phyloP scores from a whole-genome alignment of 2,329 filamentous ascomycete genomes.

The Paecilomyces sp. region DNA sequence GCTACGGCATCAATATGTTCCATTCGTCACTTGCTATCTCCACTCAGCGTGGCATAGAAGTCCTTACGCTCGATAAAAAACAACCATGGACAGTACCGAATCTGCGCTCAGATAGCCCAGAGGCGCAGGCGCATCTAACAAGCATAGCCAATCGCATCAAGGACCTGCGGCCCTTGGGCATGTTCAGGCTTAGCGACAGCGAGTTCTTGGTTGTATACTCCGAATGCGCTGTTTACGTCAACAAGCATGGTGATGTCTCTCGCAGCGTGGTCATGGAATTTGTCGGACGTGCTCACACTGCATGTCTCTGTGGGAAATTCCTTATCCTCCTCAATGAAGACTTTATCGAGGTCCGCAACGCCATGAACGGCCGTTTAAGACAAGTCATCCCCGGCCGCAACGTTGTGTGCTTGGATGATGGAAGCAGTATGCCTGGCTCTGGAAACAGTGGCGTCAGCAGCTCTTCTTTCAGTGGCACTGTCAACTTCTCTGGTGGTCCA shows the following conservation, averaged over 20 bases:
- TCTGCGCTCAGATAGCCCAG: conserved; percentile 56
- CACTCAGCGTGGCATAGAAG: conserved; percentile 87
- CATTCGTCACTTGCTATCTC: conserved; percentile 88
- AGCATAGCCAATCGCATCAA: conserved; percentile 80
- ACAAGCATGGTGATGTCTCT: conserved; percentile 94
- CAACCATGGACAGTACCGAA: conserved; percentile 91
- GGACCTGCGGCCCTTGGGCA: conserved; percentile 79
- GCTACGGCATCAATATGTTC: conserved; percentile 92
- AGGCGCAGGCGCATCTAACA: conserved; percentile 55
- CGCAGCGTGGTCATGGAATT: conserved; percentile 97
- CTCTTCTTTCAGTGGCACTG: conserved; percentile 12
- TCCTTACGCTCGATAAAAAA: conserved; percentile 95
- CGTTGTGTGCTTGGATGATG: conserved; percentile 84
- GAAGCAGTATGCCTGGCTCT: conserved; percentile 35
- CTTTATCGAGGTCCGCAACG: conserved; percentile 95
- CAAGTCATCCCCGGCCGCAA: conserved; percentile 92
- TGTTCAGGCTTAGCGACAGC: conserved; percentile 89
- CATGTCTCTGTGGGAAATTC: conserved; percentile 86
- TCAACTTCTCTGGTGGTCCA: conserved; percentile 21
- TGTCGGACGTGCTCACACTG: conserved; percentile 82
- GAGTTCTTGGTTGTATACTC: conserved; percentile 93
- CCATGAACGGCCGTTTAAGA: conserved; percentile 84
- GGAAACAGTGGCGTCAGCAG: conserved; percentile 40
- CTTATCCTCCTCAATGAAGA: conserved; percentile 90
- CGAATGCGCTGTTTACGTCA: conserved; percentile 94